A percentile compares a stretch with the other conserved stretches of the same genome.
Conservation (phyloP, 441 rosid species). For the Flueggea neowawraea region DNA sequence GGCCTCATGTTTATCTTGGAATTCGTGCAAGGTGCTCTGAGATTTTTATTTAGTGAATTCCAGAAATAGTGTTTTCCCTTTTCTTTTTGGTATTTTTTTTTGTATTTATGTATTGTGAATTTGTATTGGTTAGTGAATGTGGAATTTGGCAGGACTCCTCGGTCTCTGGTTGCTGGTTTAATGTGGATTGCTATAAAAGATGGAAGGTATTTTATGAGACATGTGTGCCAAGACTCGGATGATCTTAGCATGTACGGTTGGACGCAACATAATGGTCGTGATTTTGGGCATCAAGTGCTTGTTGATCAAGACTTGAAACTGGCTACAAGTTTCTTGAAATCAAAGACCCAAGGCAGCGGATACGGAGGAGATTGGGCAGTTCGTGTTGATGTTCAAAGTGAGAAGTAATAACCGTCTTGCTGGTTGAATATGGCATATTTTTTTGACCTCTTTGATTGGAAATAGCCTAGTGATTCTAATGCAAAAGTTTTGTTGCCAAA, state of each 20-base stretch:
- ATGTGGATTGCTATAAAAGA: slow-evolving; percentile 97
- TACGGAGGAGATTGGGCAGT: slow-evolving; percentile 99
- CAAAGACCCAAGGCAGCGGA: slow-evolving; percentile 63
- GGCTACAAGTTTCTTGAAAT: slow-evolving; percentile 84
- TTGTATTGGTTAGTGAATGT: neutral
- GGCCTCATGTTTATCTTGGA: slow-evolving; percentile 91
- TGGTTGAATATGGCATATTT: neutral
- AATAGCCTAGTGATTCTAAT: neutral
- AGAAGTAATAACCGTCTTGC: slow-evolving; percentile 40
- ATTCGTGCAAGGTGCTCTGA: slow-evolving; percentile 75
- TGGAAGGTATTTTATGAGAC: slow-evolving; percentile 67
- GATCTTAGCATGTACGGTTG: slow-evolving; percentile 81
- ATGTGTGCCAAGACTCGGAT: slow-evolving; percentile 88
- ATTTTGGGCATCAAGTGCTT: slow-evolving; percentile 81
- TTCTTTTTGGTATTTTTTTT: neutral
- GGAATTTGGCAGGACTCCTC: slow-evolving; percentile 62
- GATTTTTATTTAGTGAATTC: neutral
- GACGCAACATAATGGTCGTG: slow-evolving; percentile 88
- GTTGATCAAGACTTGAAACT: slow-evolving; percentile 71
- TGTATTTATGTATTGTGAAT: neutral
- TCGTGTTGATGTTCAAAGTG: slow-evolving; percentile 50
- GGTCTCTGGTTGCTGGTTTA: slow-evolving; percentile 84
- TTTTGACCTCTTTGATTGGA: neutral
- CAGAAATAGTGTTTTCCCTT: neutral
- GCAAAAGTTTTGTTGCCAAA: neutral